Evolutionary conservation across 495 filamentous ascomycete genomes (phyloP).

Genomic region (Penicillium crystallinum): DNA sequence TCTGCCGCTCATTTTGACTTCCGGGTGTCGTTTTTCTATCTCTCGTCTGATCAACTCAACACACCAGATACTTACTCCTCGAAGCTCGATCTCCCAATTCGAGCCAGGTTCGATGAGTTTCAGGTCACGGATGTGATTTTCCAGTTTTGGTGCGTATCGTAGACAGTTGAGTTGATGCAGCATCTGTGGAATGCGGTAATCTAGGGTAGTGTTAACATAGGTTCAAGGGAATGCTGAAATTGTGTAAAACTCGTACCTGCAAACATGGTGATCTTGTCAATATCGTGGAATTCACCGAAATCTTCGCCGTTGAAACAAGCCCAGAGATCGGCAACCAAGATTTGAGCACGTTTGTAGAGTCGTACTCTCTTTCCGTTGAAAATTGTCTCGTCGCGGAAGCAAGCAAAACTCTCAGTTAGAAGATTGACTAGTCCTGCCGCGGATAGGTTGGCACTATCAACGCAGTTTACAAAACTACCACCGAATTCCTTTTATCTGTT

Average conservation of each 20-base stretch:
- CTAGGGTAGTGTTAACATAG: constrained; percentile 30
- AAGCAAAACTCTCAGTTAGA: constrained; percentile 71
- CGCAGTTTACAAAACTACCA: constrained; percentile 66
- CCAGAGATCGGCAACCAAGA: constrained; percentile 92
- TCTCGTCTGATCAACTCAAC: constrained; percentile 85
- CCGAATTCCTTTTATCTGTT: constrained; percentile 59
- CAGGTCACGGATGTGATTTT: constrained; percentile 57
- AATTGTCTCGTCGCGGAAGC: constrained; percentile 73
- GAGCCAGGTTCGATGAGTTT: constrained; percentile 64
- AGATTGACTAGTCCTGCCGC: constrained; percentile 81
- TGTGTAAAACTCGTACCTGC: constrained; percentile 47
- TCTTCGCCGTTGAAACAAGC: constrained; percentile 80
- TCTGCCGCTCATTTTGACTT: constrained; percentile 32
- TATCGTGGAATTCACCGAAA: constrained; percentile 83
- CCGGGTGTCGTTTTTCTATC: constrained; percentile 68
- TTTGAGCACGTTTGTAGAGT: constrained; percentile 90
- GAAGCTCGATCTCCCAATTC: constrained; percentile 80
- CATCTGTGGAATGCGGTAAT: constrained; percentile 95
- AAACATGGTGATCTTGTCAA: constrained; percentile 96
- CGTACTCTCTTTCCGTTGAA: constrained; percentile 73
- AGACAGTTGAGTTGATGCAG: constrained; percentile 79
- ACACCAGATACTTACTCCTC: constrained; percentile 89
- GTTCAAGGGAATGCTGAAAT: neutral
- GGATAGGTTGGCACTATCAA: constrained; percentile 70
- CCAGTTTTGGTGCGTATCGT: constrained; percentile 72